Evolutionary conservation across 2,329 filamentous ascomycete species (phyloP), one percentile per base, ranked within the genome.

Genomic region (Neospermospora avenae): DNA sequence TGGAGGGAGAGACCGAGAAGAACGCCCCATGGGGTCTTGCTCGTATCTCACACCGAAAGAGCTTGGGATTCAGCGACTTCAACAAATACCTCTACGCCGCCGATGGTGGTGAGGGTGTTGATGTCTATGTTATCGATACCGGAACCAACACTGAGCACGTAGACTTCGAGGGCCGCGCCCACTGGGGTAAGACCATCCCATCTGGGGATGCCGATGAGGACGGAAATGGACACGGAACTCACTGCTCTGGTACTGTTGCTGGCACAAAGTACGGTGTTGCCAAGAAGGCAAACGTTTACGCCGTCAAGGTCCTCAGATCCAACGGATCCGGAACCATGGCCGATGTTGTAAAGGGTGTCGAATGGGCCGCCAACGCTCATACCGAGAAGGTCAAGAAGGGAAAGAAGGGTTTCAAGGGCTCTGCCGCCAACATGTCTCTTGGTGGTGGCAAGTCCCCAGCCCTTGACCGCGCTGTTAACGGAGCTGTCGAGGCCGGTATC

Each of bases 261-360:
- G 95, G 96, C 75, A 96, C 95, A 86, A 97, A 96, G 83, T 99
- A 96, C 75, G 95, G 95, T 85, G 95, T 99, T 66, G 93, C 95
- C 76, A 99, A 99, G 88, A 97, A 98, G 86, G 95, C 96, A 74
- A 87, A 91, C 70, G 82, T 99, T 76, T 93, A 96, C 73, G 95
- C 95, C 67, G 93, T 99, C 82, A 99, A 99, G 88, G 95, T 99
- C 42, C 89, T 99, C 70, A 87, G 89, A 75, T 97, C 93, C 71
- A 99, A 96, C 78, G 95, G 95, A 71, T 97, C 93, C 53, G 95
- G 95, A 72, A 93, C 91, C 75, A 99, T 99, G 96, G 93, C 93
- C 60, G 95, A 99, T 74, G 95, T 99, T 70, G 91, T 99, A 74
- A 96, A 96, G 82, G 95, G 95, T 76, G 95, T 99, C 65, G 93